Base-by-base conservation (phyloP, 495 filamentous ascomycete genomes). In the Aspergillus wentii region DNA sequence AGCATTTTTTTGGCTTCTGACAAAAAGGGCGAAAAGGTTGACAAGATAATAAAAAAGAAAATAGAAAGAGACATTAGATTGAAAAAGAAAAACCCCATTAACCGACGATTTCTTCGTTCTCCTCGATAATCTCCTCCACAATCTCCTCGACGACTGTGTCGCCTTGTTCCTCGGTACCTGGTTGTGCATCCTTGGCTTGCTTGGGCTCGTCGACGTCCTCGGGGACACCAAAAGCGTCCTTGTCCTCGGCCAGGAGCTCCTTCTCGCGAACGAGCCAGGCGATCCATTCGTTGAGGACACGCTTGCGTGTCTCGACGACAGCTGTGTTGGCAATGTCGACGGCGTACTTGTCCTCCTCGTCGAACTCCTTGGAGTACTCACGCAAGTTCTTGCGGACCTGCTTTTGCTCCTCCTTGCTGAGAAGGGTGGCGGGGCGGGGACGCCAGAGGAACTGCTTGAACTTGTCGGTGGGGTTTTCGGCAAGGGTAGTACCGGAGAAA, bases 401-500 rank as follows among this genome's bases (percentile, higher is more conserved):
- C 74, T 96, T 95, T 72, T 96, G 91, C 72, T 96, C 88, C 48
- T 95, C 87, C 62, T 88, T 89, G 66, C 77, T 78, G 39, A 98
- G 85, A 35, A 97, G 79, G 16, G 86, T 94, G 5, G 83, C 61
- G 9, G 92, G 92, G 20, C 92, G 85, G 9, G 92, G 94, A 14
- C 92, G 86, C 92, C 92, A 98, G 38, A 82, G 48, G 66, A 86
- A 84, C 68, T 98, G 92, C 76, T 96, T 95, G 80, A 98, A 96
- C 57, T 90, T 90, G 35, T 98, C 94, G 46, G 95, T 79, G 35
- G 78, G 83, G 62, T 96, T 86, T 63, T 97, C 94, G 45, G 90
- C 85, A 15, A 98, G 79, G 33, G 85, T 80, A 46, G 79, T 78
- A 37, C 92, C 94, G 61, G 81, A 82, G 79, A 97, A 97, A 66